Evolutionary conservation across 306 rosid species (phyloP).

Genomic region (Pterocarpus santalinus): DNA sequence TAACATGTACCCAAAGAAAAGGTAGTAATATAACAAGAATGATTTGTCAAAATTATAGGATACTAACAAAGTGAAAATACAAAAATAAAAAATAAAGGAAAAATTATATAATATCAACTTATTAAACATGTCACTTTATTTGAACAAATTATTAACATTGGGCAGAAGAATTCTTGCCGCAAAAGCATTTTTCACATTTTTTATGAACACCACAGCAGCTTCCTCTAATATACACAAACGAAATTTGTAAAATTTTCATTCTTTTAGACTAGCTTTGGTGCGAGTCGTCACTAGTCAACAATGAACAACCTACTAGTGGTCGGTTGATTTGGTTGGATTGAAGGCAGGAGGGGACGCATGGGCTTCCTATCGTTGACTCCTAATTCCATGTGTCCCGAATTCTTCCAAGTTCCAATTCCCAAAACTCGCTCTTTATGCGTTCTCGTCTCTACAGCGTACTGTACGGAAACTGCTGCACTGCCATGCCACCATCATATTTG

Average conservation of each 20-base stretch:
- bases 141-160: no score
- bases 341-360: background rate
- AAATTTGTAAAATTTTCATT: background rate
- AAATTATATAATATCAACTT: no score
- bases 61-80: no score
- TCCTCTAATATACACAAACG: background rate
- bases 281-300: background rate
- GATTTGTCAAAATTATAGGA: no score
- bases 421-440: background rate
- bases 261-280: background rate
- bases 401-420: background rate
- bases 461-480: background rate
- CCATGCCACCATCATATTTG: conserved; percentile 9
- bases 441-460: background rate
- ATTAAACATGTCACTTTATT: no score
- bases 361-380: background rate
- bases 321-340: background rate
- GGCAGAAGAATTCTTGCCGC: no score
- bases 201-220: background rate
- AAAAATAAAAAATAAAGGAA: no score
- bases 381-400: background rate
- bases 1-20: no score
- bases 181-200: no score
- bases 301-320: background rate
- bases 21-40: no score